Conservation (phyloP, 306 rosid genomes). For the Inga oerstediana region DNA sequence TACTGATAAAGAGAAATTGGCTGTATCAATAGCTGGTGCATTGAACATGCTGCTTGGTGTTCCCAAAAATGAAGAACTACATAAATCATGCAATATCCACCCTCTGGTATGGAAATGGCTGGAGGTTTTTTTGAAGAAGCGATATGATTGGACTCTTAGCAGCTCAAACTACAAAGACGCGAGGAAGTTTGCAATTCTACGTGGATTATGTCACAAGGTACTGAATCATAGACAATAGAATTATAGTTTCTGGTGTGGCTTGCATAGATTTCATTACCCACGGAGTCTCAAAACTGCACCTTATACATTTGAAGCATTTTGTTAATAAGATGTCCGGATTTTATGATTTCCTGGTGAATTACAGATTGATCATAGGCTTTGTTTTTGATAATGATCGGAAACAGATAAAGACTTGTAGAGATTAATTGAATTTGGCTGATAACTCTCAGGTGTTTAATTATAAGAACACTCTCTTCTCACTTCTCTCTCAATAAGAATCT, state of each 20-base stretch:
- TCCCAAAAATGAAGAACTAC: conserved; percentile 56
- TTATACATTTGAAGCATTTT: conserved; percentile 13
- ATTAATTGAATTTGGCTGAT: conserved; percentile 5
- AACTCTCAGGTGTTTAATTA: too few species aligned
- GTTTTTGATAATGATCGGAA: conserved; percentile 1
- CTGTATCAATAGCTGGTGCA: conserved; percentile 79
- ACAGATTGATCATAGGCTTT: conserved; percentile 7
- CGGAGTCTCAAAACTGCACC: conserved; percentile 7
- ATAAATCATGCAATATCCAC: conserved; percentile 60
- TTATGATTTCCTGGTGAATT: conserved; percentile 4
- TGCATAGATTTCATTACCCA: conserved; percentile 23
- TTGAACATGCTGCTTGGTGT: conserved; percentile 86
- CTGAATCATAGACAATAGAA: conserved; percentile 16
- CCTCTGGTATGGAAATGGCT: conserved; percentile 89
- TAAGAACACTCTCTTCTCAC: too few species aligned
- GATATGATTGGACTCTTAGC: conserved; percentile 84
- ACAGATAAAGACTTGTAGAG: neutral
- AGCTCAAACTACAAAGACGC: conserved; percentile 67
- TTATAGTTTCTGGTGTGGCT: conserved; percentile 23
- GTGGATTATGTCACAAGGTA: conserved; percentile 98
- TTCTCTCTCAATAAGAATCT: too few species aligned
- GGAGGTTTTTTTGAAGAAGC: conserved; percentile 72
- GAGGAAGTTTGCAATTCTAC: conserved; percentile 89
- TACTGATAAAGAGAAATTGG: conserved; percentile 65
- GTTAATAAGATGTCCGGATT: conserved; percentile 5